These are phyloP conservation scores for Cadophora malorum DNA, from an alignment of 2,329 filamentous ascomycete genomes.

Conservation along the genomic window DNA sequence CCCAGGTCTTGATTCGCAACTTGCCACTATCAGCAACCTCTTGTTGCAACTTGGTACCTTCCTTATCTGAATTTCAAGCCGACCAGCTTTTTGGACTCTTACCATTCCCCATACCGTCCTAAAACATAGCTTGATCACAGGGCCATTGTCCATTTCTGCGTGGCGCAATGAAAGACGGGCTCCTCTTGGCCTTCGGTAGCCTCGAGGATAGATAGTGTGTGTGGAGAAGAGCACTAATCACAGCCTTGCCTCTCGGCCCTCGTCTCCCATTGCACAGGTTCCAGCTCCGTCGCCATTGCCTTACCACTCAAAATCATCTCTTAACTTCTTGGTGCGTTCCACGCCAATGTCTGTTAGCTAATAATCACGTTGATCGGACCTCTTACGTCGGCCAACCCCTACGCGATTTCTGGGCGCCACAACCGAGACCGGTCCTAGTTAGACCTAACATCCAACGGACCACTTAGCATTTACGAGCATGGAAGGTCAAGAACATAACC, in stretches of 20 bases:
- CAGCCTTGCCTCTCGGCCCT: conserved; percentile 2
- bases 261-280: background rate
- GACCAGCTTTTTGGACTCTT: background rate
- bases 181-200: background rate
- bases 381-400: background rate
- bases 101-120: background rate
- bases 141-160: background rate
- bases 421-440: background rate
- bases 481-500: conserved; percentile 2
- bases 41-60: background rate
- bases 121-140: background rate
- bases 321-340: background rate
- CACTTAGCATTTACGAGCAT: conserved; percentile 2
- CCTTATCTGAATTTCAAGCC: background rate
- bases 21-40: no score
- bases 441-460: background rate
- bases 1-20: no score
- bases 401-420: background rate
- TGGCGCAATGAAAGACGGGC: background rate
- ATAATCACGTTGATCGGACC: conserved; percentile 3
- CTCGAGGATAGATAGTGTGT: background rate
- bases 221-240: background rate
- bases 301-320: background rate
- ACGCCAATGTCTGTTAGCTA: conserved; percentile 8
- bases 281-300: background rate